phyloP scores from a whole-genome alignment of 345 rosid species.

The Nephelium lappaceum region DNA sequence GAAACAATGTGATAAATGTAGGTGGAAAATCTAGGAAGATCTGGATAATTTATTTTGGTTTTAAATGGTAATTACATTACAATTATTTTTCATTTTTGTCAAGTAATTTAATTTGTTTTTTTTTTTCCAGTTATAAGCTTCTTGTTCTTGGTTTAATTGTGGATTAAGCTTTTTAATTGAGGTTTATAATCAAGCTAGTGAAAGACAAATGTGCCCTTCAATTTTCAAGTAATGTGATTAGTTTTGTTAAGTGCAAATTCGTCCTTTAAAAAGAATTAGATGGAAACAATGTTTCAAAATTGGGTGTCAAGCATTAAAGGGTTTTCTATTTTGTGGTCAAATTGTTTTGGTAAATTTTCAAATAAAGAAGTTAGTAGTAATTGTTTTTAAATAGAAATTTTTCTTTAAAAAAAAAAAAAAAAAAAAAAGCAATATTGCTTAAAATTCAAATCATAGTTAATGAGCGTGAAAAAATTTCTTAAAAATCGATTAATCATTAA shows the following conservation, averaged over 20 bases:
- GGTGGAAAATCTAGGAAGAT: constrained; percentile 14
- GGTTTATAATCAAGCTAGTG: background rate
- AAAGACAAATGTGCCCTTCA: background rate
- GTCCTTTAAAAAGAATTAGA: background rate
- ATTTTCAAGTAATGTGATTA: too few species aligned
- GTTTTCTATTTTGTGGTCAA: background rate
- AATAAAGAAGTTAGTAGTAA: constrained; percentile 6
- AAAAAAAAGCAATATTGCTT: background rate
- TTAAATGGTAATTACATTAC: constrained; percentile 24
- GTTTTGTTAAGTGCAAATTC: background rate
- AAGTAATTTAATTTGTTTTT: background rate
- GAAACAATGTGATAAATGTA: constrained; percentile 9
- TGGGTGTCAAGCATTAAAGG: background rate
- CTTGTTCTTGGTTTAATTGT: background rate
- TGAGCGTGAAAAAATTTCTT: too few species aligned
- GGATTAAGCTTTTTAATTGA: background rate
- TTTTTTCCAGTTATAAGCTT: background rate
- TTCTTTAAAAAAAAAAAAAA: background rate
- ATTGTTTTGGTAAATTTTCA: constrained; percentile 7
- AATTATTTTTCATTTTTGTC: background rate
- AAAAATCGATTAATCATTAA: too few species aligned
- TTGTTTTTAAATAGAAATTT: background rate
- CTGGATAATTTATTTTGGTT: constrained; percentile 20
- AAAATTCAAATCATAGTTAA: too few species aligned
- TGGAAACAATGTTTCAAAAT: background rate